Evolutionary conservation across 352 stramenopile species (phyloP).

Genomic region (Pelagophyceae sp.): DNA sequence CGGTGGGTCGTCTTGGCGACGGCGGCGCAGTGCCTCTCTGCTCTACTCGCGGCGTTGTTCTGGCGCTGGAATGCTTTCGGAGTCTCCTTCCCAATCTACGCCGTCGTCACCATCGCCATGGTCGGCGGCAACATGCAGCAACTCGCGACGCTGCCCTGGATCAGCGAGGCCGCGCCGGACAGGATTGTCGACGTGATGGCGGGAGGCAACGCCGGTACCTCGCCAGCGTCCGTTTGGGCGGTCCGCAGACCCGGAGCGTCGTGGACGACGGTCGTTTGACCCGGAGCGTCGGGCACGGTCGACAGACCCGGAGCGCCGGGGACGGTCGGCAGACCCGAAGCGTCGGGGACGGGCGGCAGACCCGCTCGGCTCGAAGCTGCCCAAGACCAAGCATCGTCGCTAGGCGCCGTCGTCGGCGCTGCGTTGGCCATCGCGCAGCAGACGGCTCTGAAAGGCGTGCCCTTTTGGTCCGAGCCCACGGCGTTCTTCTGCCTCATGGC

Average conservation of each 20-base stretch:
- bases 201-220: conserved; percentile 3
- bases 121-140: conserved; percentile 9
- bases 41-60: not conserved
- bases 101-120: not conserved
- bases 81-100: not conserved
- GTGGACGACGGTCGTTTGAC: no score
- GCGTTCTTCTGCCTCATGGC: not conserved
- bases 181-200: conserved; percentile 10
- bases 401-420: not conserved
- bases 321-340: no score
- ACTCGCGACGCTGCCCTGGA: not conserved
- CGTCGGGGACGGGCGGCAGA: no score
- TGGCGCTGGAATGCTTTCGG: not conserved
- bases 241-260: no score
- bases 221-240: no score
- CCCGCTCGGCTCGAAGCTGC: no score
- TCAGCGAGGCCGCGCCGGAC: not conserved
- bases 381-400: no score
- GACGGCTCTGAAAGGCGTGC: no score
- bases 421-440: not conserved
- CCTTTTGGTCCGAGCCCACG: not conserved
- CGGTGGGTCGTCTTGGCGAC: not conserved
- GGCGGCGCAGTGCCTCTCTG: not conserved
- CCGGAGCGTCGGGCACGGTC: no score
- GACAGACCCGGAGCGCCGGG: no score